Evolutionary conservation across 2,329 filamentous ascomycete genomes (phyloP).

Genomic region (Fusarium protoensiforme): DNA sequence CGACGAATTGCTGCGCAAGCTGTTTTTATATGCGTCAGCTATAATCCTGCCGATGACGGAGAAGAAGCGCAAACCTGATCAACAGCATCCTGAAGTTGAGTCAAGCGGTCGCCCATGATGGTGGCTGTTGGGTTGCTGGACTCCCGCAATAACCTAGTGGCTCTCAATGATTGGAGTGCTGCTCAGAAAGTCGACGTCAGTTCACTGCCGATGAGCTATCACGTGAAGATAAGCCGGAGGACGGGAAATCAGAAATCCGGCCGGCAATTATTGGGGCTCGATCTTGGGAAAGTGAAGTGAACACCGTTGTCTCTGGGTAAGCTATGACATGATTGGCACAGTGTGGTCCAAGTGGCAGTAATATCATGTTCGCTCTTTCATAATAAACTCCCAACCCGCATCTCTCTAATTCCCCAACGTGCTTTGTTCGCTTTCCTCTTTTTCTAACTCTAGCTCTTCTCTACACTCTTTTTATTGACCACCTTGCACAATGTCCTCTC

Average conservation of each 20-base stretch:
- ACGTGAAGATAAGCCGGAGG: conserved; percentile 35
- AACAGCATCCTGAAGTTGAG: conserved; percentile 86
- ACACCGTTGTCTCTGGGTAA: conserved; percentile 49
- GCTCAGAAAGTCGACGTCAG: neutral
- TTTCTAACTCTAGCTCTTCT: conserved; percentile 18
- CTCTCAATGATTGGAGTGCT: neutral
- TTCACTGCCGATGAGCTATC: conserved; percentile 3
- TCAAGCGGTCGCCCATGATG: conserved; percentile 79
- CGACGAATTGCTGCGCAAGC: conserved; percentile 77
- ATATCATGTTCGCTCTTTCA: conserved; percentile 32
- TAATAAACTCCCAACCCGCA: conserved; percentile 23
- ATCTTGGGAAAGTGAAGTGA: conserved; percentile 43
- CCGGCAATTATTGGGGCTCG: conserved; percentile 22
- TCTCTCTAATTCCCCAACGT: conserved; percentile 23
- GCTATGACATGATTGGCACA: conserved; percentile 41
- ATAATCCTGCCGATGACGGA: accelerated
- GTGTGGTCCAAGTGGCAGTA: conserved; percentile 37
- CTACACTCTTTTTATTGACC: conserved; percentile 20
- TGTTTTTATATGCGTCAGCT: conserved; percentile 45
- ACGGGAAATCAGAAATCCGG: conserved; percentile 47
- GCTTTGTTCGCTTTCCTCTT: conserved; percentile 15
- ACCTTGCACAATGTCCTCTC: conserved; percentile 42
- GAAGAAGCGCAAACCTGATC: conserved; percentile 70
- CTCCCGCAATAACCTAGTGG: neutral
- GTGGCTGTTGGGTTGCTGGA: neutral